Evolutionary conservation across 441 rosid species (phyloP), one percentile per base, ranked within the genome.

Genomic region (Flueggea neowawraea): DNA sequence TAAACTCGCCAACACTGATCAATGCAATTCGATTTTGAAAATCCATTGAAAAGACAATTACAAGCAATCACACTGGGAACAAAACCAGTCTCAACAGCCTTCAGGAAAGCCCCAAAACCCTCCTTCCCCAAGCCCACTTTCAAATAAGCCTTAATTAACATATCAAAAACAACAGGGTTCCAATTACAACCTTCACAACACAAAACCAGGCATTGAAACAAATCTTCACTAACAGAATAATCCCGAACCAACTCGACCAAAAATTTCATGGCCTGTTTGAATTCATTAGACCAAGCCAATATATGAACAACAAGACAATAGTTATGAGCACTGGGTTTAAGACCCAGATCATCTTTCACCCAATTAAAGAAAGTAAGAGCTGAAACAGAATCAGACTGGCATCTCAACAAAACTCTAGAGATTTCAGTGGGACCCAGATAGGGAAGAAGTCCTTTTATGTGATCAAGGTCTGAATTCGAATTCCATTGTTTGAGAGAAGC

Each of bases 111-210:
- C 61, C 57, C 55, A 45, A 80, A 67, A 32, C 86, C 83, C n/a
- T 76, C 83, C 73, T 77, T 63, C 52, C 79, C 73, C 72, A 80
- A 69, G 16, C 83, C 96, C 62, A 69, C 22, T 59, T 80, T 88
- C 69, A 88, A 58, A 58, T 93, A 82, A 61, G 80, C 91, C 68
- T 88, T 93, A 12, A 85, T 74, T 22, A 93, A 88, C 81, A 90
- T 75, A 76, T 90, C 98, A 59, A 85, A 90, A 55, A 85, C 79
- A 45, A 80, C 82, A 59, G 95, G 93, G 55, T 88, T 89, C 89
- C 89, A 88, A 67, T 90, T 88, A 58, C 96, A 93, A 63, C 79
- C 90, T 41, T 84, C 73, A 63, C 81, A 78, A 64, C 82, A 75
- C 39, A 69, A 64, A 69, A 87, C 66, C 78, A 90, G 73, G 78